Percentiles rank a stretch among this genome's conserved stretches.
These are phyloP conservation scores for Cryptococcus sp. DNA, from an alignment of 1,284 basidiomycete genomes.

Conservation along the genomic window DNA sequence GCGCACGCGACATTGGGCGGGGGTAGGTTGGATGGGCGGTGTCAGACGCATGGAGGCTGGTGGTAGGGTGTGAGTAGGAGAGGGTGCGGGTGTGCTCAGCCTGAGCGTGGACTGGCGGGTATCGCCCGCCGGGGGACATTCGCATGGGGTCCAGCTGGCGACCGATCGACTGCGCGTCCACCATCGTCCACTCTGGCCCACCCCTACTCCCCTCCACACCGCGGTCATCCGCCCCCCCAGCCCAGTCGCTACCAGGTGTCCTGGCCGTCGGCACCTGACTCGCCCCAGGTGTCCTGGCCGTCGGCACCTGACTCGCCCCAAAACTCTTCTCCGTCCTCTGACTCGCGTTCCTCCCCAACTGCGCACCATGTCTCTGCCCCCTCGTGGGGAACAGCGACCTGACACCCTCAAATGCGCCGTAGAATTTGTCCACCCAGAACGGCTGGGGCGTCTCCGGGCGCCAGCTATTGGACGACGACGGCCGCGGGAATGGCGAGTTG, in stretches of 20 bases:
- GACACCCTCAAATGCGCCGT: conserved; percentile 20
- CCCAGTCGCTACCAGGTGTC: conserved; percentile 19
- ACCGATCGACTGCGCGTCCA: conserved; percentile 19
- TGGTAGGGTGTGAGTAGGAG: too few species aligned
- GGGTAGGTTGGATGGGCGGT: conserved; percentile 18
- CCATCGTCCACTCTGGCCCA: conserved; percentile 17
- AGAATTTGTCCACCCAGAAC: conserved; percentile 37
- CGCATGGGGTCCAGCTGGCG: conserved; percentile 10
- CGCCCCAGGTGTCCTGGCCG: conserved; percentile 10
- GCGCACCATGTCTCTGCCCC: conserved; percentile 26
- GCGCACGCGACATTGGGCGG: conserved; percentile 25
- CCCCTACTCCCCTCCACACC: not conserved
- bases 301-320: conserved; percentile 23
- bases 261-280: conserved; percentile 16
- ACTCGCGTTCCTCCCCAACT: conserved; percentile 21
- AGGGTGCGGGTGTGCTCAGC: too few species aligned
- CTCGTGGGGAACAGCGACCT: conserved; percentile 27
- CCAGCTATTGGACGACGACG: not conserved
- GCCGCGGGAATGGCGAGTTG: not conserved
- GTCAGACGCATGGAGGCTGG: not conserved
- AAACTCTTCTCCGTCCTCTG: conserved; percentile 24
- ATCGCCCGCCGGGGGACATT: conserved; percentile 8
- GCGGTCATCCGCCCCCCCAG: not conserved
- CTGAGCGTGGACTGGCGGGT: conserved; percentile 3
- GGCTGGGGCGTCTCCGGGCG: conserved; percentile 16